phyloP scores from a whole-genome alignment of 345 rosid genomes.

The Hibiscus trionum region DNA sequence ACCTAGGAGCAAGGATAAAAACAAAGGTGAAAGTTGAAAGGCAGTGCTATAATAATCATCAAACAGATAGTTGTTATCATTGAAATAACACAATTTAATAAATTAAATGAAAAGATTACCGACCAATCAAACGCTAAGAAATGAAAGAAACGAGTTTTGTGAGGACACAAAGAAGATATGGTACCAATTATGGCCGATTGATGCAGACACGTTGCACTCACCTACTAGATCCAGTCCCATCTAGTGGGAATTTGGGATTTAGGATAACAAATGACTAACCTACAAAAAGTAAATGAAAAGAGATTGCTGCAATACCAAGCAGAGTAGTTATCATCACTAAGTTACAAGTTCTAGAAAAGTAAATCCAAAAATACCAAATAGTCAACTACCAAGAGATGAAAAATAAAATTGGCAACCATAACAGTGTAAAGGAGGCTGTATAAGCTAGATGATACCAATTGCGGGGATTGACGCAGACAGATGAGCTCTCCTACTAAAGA shows the following conservation, averaged over 20 bases:
- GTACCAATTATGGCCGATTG: not conserved
- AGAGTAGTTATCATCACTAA: not conserved
- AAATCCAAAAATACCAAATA: not conserved
- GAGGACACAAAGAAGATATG: not conserved
- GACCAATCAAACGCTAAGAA: not conserved
- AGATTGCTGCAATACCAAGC: not conserved
- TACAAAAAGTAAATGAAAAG: not conserved
- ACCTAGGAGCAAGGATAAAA: not conserved
- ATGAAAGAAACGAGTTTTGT: not conserved
- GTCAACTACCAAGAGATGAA: not conserved
- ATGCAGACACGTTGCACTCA: not conserved
- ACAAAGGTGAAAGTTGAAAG: not conserved
- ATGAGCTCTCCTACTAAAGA: not conserved
- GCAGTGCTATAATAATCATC: not conserved
- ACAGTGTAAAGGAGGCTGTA: not conserved
- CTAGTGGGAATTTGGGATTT: not conserved
- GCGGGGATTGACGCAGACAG: not conserved
- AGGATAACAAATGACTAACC: not conserved
- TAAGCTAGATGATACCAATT: not conserved
- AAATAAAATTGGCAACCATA: not conserved
- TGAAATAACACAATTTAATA: not conserved
- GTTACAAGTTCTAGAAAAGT: not conserved
- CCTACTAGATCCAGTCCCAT: conserved; percentile 4
- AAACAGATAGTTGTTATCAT: not conserved
- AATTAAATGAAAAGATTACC: not conserved